These are phyloP conservation scores for Rugonectria rugulosa DNA, from an alignment of 2,329 filamentous ascomycete species.

Conservation along the genomic window DNA sequence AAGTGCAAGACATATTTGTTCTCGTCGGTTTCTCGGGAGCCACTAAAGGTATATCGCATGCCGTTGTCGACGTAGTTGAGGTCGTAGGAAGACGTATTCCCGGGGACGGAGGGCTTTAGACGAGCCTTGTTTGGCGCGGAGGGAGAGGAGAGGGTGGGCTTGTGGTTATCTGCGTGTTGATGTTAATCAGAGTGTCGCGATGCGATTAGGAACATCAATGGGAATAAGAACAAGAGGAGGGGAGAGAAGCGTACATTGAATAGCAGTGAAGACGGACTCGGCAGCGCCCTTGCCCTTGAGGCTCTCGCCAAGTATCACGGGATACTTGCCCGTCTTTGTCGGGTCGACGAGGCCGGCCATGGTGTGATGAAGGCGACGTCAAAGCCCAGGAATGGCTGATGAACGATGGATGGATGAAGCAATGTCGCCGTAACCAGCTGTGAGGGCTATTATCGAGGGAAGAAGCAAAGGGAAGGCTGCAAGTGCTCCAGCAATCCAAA, in stretches of 20 bases:
- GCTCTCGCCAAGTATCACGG: conserved; percentile 69
- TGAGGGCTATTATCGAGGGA: not conserved
- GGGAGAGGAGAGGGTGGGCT: conserved; percentile 59
- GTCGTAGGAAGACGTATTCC: conserved; percentile 62
- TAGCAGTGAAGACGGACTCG: conserved; percentile 63
- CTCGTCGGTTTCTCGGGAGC: conserved; percentile 63
- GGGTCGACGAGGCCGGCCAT: conserved; percentile 60
- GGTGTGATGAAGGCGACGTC: too few species aligned
- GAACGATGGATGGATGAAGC: too few species aligned
- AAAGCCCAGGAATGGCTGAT: conserved; percentile 23
- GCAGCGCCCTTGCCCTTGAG: conserved; percentile 63
- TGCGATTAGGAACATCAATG: too few species aligned
- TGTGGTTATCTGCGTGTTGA: conserved; percentile 65
- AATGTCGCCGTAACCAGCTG: too few species aligned
- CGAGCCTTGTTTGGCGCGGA: conserved; percentile 57
- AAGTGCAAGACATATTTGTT: conserved; percentile 76
- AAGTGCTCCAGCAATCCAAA: not conserved
- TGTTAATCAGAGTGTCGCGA: too few species aligned
- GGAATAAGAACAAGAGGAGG: not conserved
- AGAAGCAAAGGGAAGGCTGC: not conserved
- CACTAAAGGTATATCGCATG: conserved; percentile 67
- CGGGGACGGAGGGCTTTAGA: conserved; percentile 58
- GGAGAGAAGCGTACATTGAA: conserved; percentile 61
- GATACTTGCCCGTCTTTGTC: conserved; percentile 67
- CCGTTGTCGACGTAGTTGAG: conserved; percentile 62